phyloP scores from a whole-genome alignment of 2,329 filamentous ascomycete species.

The Colletotrichum melonis region DNA sequence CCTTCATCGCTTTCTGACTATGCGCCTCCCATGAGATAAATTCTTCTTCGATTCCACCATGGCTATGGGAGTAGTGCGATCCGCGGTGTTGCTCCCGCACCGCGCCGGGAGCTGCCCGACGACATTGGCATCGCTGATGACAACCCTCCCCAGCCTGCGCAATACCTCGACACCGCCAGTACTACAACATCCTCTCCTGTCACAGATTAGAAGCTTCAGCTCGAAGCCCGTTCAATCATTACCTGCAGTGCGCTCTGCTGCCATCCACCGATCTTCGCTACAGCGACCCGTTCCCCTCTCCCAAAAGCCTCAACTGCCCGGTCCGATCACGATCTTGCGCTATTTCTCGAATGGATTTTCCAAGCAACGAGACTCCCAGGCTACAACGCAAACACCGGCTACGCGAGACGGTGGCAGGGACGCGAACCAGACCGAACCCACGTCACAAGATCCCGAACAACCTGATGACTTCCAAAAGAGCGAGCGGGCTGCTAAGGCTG shows the following conservation, averaged over 20 bases:
- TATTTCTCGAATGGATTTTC: constrained; percentile 44
- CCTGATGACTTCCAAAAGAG: constrained; percentile 69
- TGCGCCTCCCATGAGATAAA: constrained; percentile 34
- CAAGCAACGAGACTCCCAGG: constrained; percentile 38
- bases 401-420: background rate
- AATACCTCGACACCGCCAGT: constrained; percentile 17
- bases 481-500: constrained; percentile 87
- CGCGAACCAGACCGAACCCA: constrained; percentile 50
- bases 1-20: constrained; percentile 24
- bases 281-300: background rate
- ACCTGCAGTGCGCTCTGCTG: background rate
- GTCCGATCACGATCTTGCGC: constrained; percentile 38
- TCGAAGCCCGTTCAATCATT: background rate
- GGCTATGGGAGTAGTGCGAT: constrained; percentile 59
- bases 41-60: constrained; percentile 18
- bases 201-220: constrained; percentile 8
- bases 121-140: constrained; percentile 17
- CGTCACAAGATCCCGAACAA: constrained; percentile 44
- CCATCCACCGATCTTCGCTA: background rate
- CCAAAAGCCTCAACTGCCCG: constrained; percentile 3
- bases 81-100: constrained; percentile 59
- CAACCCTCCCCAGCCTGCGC: constrained; percentile 36
- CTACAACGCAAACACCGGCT: background rate
- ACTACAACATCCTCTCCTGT: constrained; percentile 27
- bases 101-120: constrained; percentile 48